These are phyloP conservation scores for Trichoderma oligosporum DNA, from an alignment of 2,329 filamentous ascomycete genomes.

Conservation along the genomic window DNA sequence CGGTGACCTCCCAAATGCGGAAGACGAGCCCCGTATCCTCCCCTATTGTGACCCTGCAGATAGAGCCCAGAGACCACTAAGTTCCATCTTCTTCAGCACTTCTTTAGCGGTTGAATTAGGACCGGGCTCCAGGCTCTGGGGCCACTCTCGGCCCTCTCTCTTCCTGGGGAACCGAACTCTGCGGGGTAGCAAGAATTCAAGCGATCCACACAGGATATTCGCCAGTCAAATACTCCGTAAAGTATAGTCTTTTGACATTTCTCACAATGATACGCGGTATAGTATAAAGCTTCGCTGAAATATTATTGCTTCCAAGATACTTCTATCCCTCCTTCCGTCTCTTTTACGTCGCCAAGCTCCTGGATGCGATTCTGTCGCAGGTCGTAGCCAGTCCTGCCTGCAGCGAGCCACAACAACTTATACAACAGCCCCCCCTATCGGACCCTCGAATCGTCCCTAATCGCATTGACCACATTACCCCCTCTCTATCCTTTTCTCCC, in stretches of 20 bases:
- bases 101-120: slow-evolving; percentile 6
- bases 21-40: background rate
- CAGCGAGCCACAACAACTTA: background rate
- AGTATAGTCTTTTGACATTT: no score
- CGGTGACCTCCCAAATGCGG: background rate
- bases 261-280: no score
- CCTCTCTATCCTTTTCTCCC: no score
- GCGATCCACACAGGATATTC: no score
- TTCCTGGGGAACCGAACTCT: background rate
- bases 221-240: no score
- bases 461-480: no score
- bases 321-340: background rate
- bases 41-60: background rate
- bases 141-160: background rate
- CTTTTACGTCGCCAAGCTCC: background rate
- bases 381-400: background rate
- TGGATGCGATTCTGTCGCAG: background rate
- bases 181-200: background rate
- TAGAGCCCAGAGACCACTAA: no score
- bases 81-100: background rate
- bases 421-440: background rate
- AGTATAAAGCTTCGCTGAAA: background rate
- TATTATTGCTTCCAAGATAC: background rate
- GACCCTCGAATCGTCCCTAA: no score
- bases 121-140: background rate